phyloP scores from a whole-genome alignment of 257 asterid species.

The Echium plantagineum region DNA sequence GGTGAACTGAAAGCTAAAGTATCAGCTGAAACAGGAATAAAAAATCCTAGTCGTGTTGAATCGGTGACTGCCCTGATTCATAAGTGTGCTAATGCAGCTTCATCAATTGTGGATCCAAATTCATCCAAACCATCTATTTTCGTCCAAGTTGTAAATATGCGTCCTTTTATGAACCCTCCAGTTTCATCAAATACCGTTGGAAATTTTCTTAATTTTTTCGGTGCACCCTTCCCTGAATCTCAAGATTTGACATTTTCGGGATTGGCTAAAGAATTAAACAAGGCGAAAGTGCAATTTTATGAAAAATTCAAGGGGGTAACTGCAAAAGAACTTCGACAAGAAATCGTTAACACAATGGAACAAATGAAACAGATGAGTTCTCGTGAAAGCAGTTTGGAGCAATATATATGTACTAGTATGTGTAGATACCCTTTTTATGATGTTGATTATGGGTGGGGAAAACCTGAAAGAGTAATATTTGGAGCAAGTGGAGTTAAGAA shows the following conservation, averaged over 20 bases:
- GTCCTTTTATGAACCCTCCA: neutral
- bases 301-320: too few species aligned
- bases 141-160: neutral
- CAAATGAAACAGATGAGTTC: too few species aligned
- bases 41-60: constrained; percentile 6
- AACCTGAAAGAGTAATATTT: neutral
- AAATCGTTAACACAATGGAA: neutral
- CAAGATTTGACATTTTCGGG: too few species aligned
- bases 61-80: constrained; percentile 3
- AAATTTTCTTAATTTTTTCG: neutral
- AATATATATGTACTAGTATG: neutral
- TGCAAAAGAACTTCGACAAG: neutral
- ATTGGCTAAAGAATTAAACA: too few species aligned
- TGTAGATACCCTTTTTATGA: neutral
- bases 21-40: neutral
- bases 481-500: neutral
- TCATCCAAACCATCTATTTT: neutral
- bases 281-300: too few species aligned
- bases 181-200: neutral
- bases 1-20: constrained; percentile 1
- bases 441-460: constrained; percentile 3
- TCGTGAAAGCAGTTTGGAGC: too few species aligned
- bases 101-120: neutral
- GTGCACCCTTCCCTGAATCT: neutral
- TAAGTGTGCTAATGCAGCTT: neutral